Evolutionary conservation across 345 rosid species (phyloP).

Genomic region (Cochlearia excelsa): DNA sequence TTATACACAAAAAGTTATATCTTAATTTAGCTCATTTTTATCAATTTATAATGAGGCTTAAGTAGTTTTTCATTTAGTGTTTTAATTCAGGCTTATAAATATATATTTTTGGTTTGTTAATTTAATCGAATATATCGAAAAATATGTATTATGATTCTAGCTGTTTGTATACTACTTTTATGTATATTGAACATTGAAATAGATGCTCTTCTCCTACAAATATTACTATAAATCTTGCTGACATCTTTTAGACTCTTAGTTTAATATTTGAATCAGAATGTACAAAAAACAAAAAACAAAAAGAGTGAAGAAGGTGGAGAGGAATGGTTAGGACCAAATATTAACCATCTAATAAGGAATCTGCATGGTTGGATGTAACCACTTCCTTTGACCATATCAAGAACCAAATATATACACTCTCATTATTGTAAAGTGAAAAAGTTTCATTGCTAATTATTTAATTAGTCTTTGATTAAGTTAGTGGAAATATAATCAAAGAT

Average conservation of each 20-base stretch:
- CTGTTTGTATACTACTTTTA: too few species aligned
- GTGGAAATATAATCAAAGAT: constrained; percentile 16
- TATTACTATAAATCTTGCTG: constrained; percentile 1
- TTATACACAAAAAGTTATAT: too few species aligned
- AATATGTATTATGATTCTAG: not conserved
- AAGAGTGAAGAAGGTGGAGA: constrained; percentile 18
- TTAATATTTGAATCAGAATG: constrained; percentile 18
- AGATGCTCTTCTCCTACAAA: constrained; percentile 26
- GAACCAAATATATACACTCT: constrained; percentile 20
- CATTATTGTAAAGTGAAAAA: constrained; percentile 13
- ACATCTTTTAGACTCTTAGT: constrained; percentile 22
- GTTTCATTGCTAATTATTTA: constrained; percentile 15
- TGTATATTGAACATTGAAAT: constrained; percentile 19
- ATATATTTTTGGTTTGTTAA: too few species aligned
- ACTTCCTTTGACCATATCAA: constrained; percentile 29
- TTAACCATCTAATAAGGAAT: constrained; percentile 35
- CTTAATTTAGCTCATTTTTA: too few species aligned
- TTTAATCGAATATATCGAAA: not conserved
- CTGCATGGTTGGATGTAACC: constrained; percentile 36
- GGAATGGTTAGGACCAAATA: constrained; percentile 19
- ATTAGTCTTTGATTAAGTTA: constrained; percentile 14
- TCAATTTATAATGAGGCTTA: too few species aligned
- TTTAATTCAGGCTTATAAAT: too few species aligned
- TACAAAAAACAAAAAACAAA: constrained; percentile 4
- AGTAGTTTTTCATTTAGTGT: too few species aligned